phyloP scores from a whole-genome alignment of 768 basidiomycete species.

The Exidia glandulosa region DNA sequence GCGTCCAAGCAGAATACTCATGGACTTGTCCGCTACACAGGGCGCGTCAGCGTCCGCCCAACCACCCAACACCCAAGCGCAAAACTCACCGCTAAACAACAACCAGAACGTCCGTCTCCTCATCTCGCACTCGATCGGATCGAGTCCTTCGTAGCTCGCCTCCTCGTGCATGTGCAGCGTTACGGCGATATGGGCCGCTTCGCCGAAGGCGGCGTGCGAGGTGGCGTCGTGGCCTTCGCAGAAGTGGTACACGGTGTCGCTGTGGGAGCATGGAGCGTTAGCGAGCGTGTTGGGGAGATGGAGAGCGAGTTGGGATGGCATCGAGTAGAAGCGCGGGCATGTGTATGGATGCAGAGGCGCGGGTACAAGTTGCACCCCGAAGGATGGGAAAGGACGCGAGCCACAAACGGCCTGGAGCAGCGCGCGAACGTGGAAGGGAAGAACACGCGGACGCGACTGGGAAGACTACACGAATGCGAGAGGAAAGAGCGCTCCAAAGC shows the following conservation, averaged over 20 bases:
- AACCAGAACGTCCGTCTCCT: conserved; percentile 84
- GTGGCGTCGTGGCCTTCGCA: conserved; percentile 82
- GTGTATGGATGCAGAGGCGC: conserved; percentile 6
- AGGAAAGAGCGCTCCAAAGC: too few relatives aligned
- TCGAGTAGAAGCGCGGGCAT: too few relatives aligned
- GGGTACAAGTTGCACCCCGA: too few relatives aligned
- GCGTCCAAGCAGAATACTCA: conserved; percentile 73
- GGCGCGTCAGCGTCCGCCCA: neutral
- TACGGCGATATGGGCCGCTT: conserved; percentile 74
- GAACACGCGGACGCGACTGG: too few relatives aligned
- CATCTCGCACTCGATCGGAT: conserved; percentile 81
- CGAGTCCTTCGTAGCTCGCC: conserved; percentile 66
- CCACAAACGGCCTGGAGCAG: too few relatives aligned
- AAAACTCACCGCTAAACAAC: conserved; percentile 64
- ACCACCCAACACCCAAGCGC: neutral
- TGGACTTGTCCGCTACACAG: conserved; percentile 71
- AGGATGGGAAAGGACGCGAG: too few relatives aligned
- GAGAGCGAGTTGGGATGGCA: too few relatives aligned
- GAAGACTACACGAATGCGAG: too few relatives aligned
- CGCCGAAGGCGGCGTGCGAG: conserved; percentile 79
- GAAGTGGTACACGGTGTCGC: conserved; percentile 79
- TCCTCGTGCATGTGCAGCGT: conserved; percentile 82
- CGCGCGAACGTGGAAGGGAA: too few relatives aligned
- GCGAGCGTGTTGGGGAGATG: neutral
- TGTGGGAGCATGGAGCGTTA: conserved; percentile 16